These are phyloP conservation scores for Malus fusca DNA, from an alignment of 306 rosid genomes.

Conservation along the genomic window DNA sequence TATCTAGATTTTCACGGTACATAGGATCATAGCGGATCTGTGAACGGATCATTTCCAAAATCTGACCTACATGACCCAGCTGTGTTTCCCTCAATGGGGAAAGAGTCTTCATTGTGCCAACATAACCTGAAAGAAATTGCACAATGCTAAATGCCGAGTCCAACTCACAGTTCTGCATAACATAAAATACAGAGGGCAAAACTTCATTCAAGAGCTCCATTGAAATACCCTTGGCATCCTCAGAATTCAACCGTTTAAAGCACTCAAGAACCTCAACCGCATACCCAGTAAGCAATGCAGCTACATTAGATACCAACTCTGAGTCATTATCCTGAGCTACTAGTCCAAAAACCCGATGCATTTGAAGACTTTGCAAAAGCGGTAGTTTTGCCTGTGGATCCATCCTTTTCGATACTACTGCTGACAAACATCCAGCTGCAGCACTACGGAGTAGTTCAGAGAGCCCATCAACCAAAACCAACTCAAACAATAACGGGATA, in stretches of 20 bases:
- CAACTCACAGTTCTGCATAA: constrained; percentile 71
- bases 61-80: constrained; percentile 68
- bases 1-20: constrained; percentile 62
- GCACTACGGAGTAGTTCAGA: constrained; percentile 72
- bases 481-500: constrained; percentile 71
- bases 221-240: constrained; percentile 59
- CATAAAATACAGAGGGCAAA: constrained; percentile 73
- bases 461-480: constrained; percentile 57
- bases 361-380: constrained; percentile 74
- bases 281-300: constrained; percentile 75
- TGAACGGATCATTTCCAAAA: constrained; percentile 72
- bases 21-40: constrained; percentile 64
- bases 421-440: constrained; percentile 75
- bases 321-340: constrained; percentile 53
- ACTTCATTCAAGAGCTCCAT: constrained; percentile 73
- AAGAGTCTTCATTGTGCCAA: constrained; percentile 62
- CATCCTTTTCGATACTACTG: constrained; percentile 85
- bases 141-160: constrained; percentile 71
- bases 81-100: constrained; percentile 64
- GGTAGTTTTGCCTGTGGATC: constrained; percentile 62
- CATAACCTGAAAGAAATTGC: constrained; percentile 80
- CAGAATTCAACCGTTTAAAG: constrained; percentile 73
- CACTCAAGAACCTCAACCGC: constrained; percentile 81
- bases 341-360: constrained; percentile 60
- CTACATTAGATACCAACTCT: constrained; percentile 56